Evolutionary conservation across 202 grass and related monocot genomes (phyloP).

Genomic region (Zoysia matrella): DNA sequence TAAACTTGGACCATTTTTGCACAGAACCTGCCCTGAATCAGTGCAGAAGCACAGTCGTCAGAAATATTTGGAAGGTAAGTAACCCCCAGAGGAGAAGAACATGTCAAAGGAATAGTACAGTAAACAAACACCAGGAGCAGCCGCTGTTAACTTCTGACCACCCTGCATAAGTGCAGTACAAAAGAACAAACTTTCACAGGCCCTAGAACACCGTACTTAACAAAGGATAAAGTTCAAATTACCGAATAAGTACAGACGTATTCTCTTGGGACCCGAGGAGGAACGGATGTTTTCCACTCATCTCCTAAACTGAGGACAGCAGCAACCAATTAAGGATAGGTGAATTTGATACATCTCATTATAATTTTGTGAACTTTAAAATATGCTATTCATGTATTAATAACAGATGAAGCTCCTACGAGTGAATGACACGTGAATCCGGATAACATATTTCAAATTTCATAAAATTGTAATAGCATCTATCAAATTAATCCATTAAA

Average conservation of each 20-base stretch:
- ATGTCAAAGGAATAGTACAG: conserved; percentile 45
- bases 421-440: too few species aligned
- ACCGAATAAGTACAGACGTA: conserved; percentile 29
- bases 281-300: too few species aligned
- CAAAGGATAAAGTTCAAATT: conserved; percentile 32
- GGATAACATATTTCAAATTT: too few species aligned
- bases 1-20: neutral
- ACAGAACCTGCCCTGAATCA: conserved; percentile 17
- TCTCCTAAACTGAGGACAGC: too few species aligned
- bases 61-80: conserved; percentile 47
- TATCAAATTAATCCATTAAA: too few species aligned
- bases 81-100: conserved; percentile 2
- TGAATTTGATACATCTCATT: too few species aligned
- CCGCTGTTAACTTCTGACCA: conserved; percentile 46
- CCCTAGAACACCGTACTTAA: conserved; percentile 52
- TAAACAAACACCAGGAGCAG: conserved; percentile 56
- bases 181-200: conserved; percentile 61
- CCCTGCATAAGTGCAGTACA: conserved; percentile 42
- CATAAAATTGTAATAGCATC: too few species aligned
- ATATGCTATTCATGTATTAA: too few species aligned
- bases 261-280: too few species aligned
- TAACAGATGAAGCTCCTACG: too few species aligned
- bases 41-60: conserved; percentile 5
- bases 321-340: too few species aligned
- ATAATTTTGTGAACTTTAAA: too few species aligned